Conservation (phyloP, 2,329 filamentous ascomycete species). For the Aulographum hederae region DNA sequence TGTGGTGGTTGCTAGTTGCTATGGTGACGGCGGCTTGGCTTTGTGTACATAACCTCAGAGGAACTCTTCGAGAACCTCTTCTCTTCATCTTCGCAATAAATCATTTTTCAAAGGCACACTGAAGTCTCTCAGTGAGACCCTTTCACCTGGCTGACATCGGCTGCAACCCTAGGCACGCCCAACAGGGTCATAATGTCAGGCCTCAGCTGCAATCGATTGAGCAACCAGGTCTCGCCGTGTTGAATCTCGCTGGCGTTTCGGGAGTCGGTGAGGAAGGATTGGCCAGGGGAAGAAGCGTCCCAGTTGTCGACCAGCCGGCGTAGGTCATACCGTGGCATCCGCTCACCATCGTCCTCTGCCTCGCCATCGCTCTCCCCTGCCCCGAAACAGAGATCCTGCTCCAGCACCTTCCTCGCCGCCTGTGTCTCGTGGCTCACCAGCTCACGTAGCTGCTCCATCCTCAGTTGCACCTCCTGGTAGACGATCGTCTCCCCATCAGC, state of each 20-base stretch:
- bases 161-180: too few relatives aligned
- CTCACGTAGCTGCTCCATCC: neutral
- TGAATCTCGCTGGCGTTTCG: neutral
- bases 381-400: slow-evolving; percentile 1
- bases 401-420: neutral
- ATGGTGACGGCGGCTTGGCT: too few relatives aligned
- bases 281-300: neutral
- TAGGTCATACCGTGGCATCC: neutral
- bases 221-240: neutral
- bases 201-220: neutral
- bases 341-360: neutral
- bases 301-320: neutral
- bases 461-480: slow-evolving; percentile 1
- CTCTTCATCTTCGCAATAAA: too few relatives aligned
- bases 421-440: neutral
- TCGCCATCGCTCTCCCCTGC: neutral
- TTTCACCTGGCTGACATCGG: too few relatives aligned
- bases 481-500: slow-evolving; percentile 1
- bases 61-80: too few relatives aligned
- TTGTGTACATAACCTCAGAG: too few relatives aligned
- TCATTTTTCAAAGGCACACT: too few relatives aligned
- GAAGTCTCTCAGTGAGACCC: too few relatives aligned
- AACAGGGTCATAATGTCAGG: too few relatives aligned
- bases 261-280: slow-evolving; percentile 1
- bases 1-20: too few relatives aligned